Evolutionary conservation across 805 yeast species (phyloP), one percentile per base, ranked within the genome.

Genomic region (Candida ortonii): DNA sequence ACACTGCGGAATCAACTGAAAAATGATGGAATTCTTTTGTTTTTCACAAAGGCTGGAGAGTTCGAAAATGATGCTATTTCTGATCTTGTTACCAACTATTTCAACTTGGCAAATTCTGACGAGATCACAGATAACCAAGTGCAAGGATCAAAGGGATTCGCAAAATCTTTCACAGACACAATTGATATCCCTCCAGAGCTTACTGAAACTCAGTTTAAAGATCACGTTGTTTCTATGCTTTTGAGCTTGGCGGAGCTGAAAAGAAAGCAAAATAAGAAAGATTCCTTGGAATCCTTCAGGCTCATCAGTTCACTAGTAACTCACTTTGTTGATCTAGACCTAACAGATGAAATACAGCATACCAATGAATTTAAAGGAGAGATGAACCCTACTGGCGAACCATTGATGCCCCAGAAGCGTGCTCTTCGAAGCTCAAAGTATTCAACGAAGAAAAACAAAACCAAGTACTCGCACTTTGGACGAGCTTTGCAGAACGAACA

Each of bases 61-160:
- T 62, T 86, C 38, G 67, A 74, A 16, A 72, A 70, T 47, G 80
- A 74, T n/a, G 68, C 69, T 6, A 67, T 87, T 30, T 70, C 67
- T 33, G 84, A 81, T 41, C 82, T 84, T 51, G 74, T 86, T 30
- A 64, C 69, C n/a, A 71, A 71, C 37, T 87, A 76, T 55, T 70
- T 66, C 34, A 78, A 73, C 20, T 61, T 65, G 34, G 73, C 77
- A 2, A 78, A 75, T 3, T 64, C 67, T 14, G 90, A 83, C 51
- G n/a, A n/a, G n/a, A n/a, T n/a, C n/a, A n/a, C n/a, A n/a, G n/a
- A n/a, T n/a, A n/a, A n/a, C n/a, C n/a, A n/a, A n/a, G n/a, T n/a
- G n/a, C n/a, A n/a, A n/a, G n/a, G n/a, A n/a, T n/a, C n/a, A n/a
- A n/a, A n/a, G n/a, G n/a, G n/a, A n/a, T n/a, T n/a, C n/a, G n/a